Evolutionary conservation across 495 filamentous ascomycete species (phyloP).

Genomic region (Acidiella bohemica): DNA sequence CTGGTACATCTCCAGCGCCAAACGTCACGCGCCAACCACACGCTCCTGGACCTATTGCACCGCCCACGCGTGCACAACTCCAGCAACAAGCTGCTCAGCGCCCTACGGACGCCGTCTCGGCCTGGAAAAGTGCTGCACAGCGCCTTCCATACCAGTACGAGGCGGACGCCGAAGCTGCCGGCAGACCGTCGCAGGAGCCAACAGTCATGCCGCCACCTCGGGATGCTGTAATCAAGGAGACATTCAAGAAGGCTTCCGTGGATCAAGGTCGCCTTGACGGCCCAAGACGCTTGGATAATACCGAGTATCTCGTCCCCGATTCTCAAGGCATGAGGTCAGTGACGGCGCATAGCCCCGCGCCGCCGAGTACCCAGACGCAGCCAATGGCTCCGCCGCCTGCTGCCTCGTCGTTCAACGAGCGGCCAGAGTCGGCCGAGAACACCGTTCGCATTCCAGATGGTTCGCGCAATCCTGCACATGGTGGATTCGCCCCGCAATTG

Average conservation of each 20-base stretch:
- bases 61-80: slow-evolving; percentile 18
- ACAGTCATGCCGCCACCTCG: background rate
- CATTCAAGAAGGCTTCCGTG: slow-evolving; percentile 16
- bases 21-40: slow-evolving; percentile 9
- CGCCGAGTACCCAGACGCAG: slow-evolving; percentile 18
- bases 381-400: slow-evolving; percentile 9
- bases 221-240: slow-evolving; percentile 14
- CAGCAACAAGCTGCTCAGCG: slow-evolving; percentile 1
- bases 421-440: slow-evolving; percentile 2
- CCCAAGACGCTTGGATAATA: slow-evolving; percentile 4
- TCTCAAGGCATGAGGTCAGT: slow-evolving; percentile 10
- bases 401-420: slow-evolving; percentile 10
- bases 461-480: slow-evolving; percentile 16
- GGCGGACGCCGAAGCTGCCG: slow-evolving; percentile 11
- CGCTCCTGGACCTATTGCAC: slow-evolving; percentile 23
- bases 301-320: slow-evolving; percentile 16
- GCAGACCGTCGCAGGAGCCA: background rate
- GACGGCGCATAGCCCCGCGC: slow-evolving; percentile 8
- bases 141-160: slow-evolving; percentile 16
- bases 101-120: slow-evolving; percentile 6
- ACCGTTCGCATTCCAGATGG: slow-evolving; percentile 18
- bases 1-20: slow-evolving; percentile 14
- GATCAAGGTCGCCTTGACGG: slow-evolving; percentile 5
- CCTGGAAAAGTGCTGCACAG: slow-evolving; percentile 14
- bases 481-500: slow-evolving; percentile 6